These are phyloP conservation scores for Solanum dulcamara DNA, from an alignment of 257 asterid species.

Conservation along the genomic window DNA sequence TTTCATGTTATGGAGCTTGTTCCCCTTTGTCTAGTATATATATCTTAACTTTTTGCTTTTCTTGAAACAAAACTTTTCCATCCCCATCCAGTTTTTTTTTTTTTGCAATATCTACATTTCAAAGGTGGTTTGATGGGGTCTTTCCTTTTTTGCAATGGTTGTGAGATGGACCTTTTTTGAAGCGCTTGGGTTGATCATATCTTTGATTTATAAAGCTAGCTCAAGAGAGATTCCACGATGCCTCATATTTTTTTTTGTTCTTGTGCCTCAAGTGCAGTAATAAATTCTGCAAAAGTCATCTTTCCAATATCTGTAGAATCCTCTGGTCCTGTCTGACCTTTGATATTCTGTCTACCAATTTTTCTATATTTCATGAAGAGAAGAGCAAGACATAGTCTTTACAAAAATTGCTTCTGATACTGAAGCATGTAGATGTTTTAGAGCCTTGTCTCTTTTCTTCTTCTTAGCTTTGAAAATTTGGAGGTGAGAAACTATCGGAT, in stretches of 20 bases:
- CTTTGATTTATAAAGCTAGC: background rate
- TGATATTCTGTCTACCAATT: background rate
- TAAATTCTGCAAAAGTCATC: background rate
- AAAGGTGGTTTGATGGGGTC: background rate
- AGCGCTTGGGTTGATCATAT: background rate
- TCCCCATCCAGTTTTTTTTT: too few relatives aligned
- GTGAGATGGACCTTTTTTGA: background rate
- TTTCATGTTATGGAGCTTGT: background rate
- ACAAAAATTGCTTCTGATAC: background rate
- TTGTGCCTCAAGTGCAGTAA: background rate
- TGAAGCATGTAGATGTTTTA: background rate
- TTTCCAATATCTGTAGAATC: background rate
- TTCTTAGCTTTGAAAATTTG: background rate
- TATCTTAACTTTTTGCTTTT: background rate
- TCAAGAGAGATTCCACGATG: background rate
- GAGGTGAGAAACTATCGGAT: background rate
- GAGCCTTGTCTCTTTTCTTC: background rate
- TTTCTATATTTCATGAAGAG: background rate
- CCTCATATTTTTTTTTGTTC: background rate
- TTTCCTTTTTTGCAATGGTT: background rate
- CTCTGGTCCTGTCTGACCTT: background rate
- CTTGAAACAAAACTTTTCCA: background rate
- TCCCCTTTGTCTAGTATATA: background rate
- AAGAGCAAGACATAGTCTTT: background rate
- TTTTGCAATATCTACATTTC: background rate